Evolutionary conservation across 73 alveolate genomes (phyloP).

Genomic region (Urostyla sp.): DNA sequence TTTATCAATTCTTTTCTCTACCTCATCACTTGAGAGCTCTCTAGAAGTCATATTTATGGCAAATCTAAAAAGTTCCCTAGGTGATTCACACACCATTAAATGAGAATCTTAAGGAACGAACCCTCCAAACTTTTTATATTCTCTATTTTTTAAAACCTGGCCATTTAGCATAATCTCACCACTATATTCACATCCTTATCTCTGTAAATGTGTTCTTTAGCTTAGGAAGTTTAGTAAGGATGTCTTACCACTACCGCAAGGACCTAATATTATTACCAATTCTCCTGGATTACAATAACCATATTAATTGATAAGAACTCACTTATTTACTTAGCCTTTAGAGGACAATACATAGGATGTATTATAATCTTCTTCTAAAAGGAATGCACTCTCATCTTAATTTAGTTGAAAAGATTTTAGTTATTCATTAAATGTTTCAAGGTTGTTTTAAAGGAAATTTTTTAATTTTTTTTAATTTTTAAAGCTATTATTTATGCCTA

Average conservation of each 20-base stretch:
- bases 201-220: not conserved
- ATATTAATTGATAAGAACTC: slow-evolving; percentile 7
- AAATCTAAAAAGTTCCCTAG: slow-evolving; percentile 55
- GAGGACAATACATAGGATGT: too few species aligned
- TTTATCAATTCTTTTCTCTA: slow-evolving; percentile 47
- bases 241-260: slow-evolving; percentile 73
- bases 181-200: not conserved
- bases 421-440: not conserved
- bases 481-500: not conserved
- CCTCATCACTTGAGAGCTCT: not conserved
- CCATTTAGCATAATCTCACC: slow-evolving; percentile 63
- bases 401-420: not conserved
- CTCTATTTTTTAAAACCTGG: not conserved
- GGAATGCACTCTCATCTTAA: not conserved
- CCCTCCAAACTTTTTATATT: slow-evolving; percentile 57
- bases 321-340: not conserved
- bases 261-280: slow-evolving; percentile 60
- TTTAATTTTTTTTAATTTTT: not conserved
- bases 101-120: slow-evolving; percentile 70
- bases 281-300: slow-evolving; percentile 59
- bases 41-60: slow-evolving; percentile 63
- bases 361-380: not conserved
- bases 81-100: slow-evolving; percentile 54
- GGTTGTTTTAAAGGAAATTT: not conserved
- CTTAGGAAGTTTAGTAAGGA: slow-evolving; percentile 56